phyloP scores from a whole-genome alignment of 2,329 filamentous ascomycete species.

The Chalaropsis thielavioides region DNA sequence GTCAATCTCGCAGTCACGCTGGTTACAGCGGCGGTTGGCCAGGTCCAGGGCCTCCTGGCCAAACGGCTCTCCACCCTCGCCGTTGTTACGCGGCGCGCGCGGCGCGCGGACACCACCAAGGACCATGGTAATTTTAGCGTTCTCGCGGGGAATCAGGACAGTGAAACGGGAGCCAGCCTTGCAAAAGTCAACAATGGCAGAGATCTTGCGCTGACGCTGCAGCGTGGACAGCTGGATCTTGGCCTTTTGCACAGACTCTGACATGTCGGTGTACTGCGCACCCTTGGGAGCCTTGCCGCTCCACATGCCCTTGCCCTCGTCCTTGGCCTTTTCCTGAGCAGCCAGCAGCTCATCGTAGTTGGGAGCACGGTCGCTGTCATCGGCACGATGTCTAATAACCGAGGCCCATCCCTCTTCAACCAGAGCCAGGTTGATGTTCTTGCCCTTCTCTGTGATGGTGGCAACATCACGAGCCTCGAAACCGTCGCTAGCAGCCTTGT shows the following conservation, averaged over 20 bases:
- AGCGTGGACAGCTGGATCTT: conserved; percentile 84
- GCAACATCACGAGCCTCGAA: conserved; percentile 93
- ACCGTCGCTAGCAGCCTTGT: conserved; percentile 74
- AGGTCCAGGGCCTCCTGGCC: conserved; percentile 90
- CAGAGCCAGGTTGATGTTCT: conserved; percentile 69
- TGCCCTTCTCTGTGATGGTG: conserved; percentile 67
- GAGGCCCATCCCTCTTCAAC: conserved; percentile 91
- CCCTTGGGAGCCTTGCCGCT: conserved; percentile 72
- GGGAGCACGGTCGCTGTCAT: conserved; percentile 83
- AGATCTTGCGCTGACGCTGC: conserved; percentile 80
- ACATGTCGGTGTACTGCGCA: conserved; percentile 76
- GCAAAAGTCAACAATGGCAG: conserved; percentile 90
- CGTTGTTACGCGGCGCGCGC: conserved; percentile 60
- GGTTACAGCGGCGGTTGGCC: conserved; percentile 73
- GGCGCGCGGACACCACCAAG: conserved; percentile 86
- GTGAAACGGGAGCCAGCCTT: conserved; percentile 95
- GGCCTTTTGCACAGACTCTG: conserved; percentile 83
- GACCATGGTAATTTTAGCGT: conserved; percentile 87
- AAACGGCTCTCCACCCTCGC: conserved; percentile 77
- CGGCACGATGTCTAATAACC: conserved; percentile 86
- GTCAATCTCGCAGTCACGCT: conserved; percentile 92
- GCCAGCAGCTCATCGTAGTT: conserved; percentile 83
- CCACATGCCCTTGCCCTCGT: conserved; percentile 90
- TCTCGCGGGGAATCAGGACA: conserved; percentile 78
- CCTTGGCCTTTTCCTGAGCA: conserved; percentile 69